Evolutionary conservation across 768 basidiomycete genomes (phyloP), one percentile per base, ranked within the genome.

Genomic region (Vishniacozyma victoriae): DNA sequence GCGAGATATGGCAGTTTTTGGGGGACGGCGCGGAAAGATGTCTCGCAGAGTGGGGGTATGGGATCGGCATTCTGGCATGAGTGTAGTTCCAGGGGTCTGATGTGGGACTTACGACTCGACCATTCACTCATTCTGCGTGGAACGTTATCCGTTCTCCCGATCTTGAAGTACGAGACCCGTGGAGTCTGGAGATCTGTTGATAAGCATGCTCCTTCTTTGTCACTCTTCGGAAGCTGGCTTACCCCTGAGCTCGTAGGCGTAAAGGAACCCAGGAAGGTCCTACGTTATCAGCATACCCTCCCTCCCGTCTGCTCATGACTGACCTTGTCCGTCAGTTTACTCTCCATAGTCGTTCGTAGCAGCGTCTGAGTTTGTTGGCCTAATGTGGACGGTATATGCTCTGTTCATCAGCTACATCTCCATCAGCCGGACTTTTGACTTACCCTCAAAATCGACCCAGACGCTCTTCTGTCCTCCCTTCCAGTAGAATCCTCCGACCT

Each of bases 61-160:
- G 3, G 64, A 62, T 27, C 52, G 46, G 41, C 69, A 71, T 50
- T 57, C 67, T 69, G 45, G 1, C 25, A 1, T 5, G 40, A 20
- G 40, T 20, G 7, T 11, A 38, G 11, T 18, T 9, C 5, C 9
- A 11, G 14, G 18, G 18, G n/a, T 9, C 9, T 33, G 9, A n/a
- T 15, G 11, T 22, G 14, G n/a, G 12, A 54, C 70, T 53, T 29
- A 69, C 70, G 62, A 38, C 57, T 60, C 0, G 60, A 60, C 70
- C 70, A 71, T 38, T 71, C 52, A 16, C 68, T 61, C 2, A 71
- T 55, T 2, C 70, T 50, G 4, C 70, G 55, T 20, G 70, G 63
- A 0, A 69, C 67, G 41, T 71, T 71, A 29, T 71, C 70, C 5
- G 70, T 71, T 18, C 70, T 35, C 0, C 70, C 70, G 14, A 71